Conservation (phyloP, 805 yeast genomes). For the Hemisphaericaspora nanyangensis region DNA sequence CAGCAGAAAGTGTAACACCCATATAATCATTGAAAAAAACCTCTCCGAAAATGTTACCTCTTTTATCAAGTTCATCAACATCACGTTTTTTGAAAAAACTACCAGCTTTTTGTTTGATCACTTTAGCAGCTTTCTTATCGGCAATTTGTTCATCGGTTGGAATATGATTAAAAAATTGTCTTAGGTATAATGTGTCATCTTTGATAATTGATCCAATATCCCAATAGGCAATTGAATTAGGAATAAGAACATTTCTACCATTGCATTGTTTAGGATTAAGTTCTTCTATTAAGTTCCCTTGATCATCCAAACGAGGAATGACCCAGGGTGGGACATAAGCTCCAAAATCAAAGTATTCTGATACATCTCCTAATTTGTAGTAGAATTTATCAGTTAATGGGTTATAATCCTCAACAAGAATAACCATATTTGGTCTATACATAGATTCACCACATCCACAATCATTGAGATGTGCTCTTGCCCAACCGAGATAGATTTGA, state of each 20-base stretch:
- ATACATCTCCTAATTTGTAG: constrained; percentile 19
- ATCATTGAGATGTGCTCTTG: constrained; percentile 32
- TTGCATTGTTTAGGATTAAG: constrained; percentile 26
- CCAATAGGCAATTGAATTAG: constrained; percentile 34
- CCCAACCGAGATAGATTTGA: constrained; percentile 38
- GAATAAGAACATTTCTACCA: constrained; percentile 29
- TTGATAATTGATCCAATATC: constrained; percentile 11
- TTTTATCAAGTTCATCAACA: no score
- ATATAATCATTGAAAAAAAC: constrained; percentile 20
- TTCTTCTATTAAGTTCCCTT: constrained; percentile 21
- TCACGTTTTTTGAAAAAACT: background rate
- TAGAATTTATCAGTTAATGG: constrained; percentile 13
- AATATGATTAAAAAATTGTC: constrained; percentile 10
- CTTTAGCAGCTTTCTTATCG: constrained; percentile 4
- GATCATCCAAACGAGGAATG: constrained; percentile 14
- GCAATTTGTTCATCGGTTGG: constrained; percentile 9
- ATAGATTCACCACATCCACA: constrained; percentile 40
- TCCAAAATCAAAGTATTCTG: constrained; percentile 29
- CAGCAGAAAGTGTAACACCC: constrained; percentile 33
- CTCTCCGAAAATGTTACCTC: background rate
- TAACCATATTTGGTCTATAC: constrained; percentile 39
- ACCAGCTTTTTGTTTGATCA: constrained; percentile 5
- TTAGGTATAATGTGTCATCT: constrained; percentile 10
- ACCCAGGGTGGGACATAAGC: constrained; percentile 26
- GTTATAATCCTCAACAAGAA: constrained; percentile 25